Evolutionary conservation across 768 basidiomycete species (phyloP).

Genomic region (Sarcodon aspratus): DNA sequence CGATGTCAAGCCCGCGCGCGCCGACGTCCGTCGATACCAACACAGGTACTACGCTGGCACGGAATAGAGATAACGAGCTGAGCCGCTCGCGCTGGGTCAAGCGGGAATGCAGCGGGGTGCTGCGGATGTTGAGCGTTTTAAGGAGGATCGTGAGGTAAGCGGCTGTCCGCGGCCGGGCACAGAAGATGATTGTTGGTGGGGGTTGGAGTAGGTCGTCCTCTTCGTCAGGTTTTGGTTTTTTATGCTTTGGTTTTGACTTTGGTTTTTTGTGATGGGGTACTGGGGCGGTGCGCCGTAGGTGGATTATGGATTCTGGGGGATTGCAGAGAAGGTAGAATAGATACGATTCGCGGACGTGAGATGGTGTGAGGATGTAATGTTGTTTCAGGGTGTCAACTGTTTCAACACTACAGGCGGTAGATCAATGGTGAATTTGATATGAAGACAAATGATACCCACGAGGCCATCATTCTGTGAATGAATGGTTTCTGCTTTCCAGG

Average conservation of each 20-base stretch:
- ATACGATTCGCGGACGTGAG: conserved; percentile 88
- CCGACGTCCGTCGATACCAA: conserved; percentile 94
- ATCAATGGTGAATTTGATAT: conserved; percentile 5
- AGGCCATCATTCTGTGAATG: conserved; percentile 65
- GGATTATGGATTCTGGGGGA: conserved; percentile 69
- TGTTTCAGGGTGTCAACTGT: conserved; percentile 87
- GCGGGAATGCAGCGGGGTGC: conserved; percentile 85
- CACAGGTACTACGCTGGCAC: conserved; percentile 79
- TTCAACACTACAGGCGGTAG: conserved; percentile 46
- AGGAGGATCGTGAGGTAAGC: conserved; percentile 80
- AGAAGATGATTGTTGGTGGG: conserved; percentile 96
- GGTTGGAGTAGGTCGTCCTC: conserved; percentile 57
- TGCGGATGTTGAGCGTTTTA: conserved; percentile 69
- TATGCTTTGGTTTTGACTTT: conserved; percentile 17
- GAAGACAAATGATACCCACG: conserved; percentile 31
- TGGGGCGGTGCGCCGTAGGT: conserved; percentile 54
- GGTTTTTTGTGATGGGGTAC: conserved; percentile 27
- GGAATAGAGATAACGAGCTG: conserved; percentile 75
- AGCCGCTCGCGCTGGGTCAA: conserved; percentile 88
- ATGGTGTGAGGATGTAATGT: conserved; percentile 84
- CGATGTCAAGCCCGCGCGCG: conserved; percentile 90
- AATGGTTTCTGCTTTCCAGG: conserved; percentile 83
- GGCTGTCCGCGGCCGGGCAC: conserved; percentile 71
- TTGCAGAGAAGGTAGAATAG: conserved; percentile 83
- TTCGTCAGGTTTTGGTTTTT: conserved; percentile 21